Evolutionary conservation across 2,329 filamentous ascomycete genomes (phyloP), one percentile per base, ranked within the genome.

Genomic region (Stachybotrys elegans): DNA sequence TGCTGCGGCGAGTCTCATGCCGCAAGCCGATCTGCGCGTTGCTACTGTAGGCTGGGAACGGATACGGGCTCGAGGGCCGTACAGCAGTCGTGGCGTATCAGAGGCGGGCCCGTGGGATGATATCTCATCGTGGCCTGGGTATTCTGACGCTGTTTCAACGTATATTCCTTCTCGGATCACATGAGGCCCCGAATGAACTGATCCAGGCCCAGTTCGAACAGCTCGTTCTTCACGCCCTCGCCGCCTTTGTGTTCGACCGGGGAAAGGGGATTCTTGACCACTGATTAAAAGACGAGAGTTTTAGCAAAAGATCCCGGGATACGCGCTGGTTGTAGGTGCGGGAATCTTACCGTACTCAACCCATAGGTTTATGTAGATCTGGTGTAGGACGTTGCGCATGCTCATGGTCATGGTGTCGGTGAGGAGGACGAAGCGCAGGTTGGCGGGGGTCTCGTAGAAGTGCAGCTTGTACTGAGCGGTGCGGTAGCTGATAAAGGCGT

Each of bases 301-400:
- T n/a, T n/a, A n/a, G n/a, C n/a, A n/a, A n/a, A n/a, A n/a, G n/a
- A n/a, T n/a, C n/a, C n/a, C n/a, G n/a, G n/a, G n/a, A n/a, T n/a
- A n/a, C n/a, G n/a, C n/a, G n/a, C n/a, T n/a, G n/a, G n/a, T n/a
- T n/a, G n/a, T n/a, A n/a, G n/a, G n/a, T n/a, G n/a, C n/a, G n/a
- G n/a, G n/a, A n/a, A n/a, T n/a, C 75, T 47, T 66, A 89, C 86
- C 85, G 58, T 93, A 98, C 71, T 98, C 93, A 16, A 98, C 92
- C 71, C 93, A 98, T 20, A 97, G 79, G 63, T 95, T 97, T 46
- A 96, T 94, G 66, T 96, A 98, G 50, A 98, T 96, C 75, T 98
- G 93, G 63, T 98, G 91, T 58, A 98, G 70, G 19, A 95, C 92
- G 56, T 94, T 89, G 36, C 91, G 81, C 81, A 98, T 92, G 67